Evolutionary conservation across 345 rosid species (phyloP), one percentile per base, ranked within the genome.

Genomic region (Ailanthus altissimus): DNA sequence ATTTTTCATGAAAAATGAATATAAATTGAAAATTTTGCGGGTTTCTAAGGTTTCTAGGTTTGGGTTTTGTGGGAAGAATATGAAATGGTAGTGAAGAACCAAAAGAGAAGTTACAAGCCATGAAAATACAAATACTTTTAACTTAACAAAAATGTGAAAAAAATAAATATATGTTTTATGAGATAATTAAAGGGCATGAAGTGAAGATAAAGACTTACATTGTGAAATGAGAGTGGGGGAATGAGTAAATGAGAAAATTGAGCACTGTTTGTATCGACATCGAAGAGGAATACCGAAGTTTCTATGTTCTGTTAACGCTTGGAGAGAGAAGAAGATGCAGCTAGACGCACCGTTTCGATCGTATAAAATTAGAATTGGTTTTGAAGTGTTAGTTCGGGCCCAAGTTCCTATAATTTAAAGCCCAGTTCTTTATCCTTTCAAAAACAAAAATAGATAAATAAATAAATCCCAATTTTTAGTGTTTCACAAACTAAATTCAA

Each of bases 81-180:
- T 70, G 77, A 62, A 77, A 77, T 49, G 62, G 28, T 47, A 81
- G 43, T 16, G 88, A 78, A 21, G 86, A 88, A 78, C 79, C 74
- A 0, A 86, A 84, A 76, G 85, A 82, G 75, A 83, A 82, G 73
- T 81, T 75, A 79, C 77, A 83, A 82, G 91, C 80, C 91, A 88
- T 86, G 71, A 70, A 79, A 45, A 43, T 26, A 32, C n/a, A 49
- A 26, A 18, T 51, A 69, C 58, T n/a, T 49, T 49, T 25, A 62
- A 74, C 20, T 63, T 63, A 14, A 75, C 8, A 53, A 64, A 38
- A 64, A 47, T 28, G 57, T 46, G 15, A 11, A 64, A 12, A 21
- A 16, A 4, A 21, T 2, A n/a, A 45, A 8, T 6, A 16, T 26
- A n/a, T n/a, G n/a, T 54, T 40, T 13, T 13, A 56, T 16, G 54